Evolutionary conservation across 768 basidiomycete species (phyloP), one percentile per base, ranked within the genome.

Genomic region (Grammothele lineata): DNA sequence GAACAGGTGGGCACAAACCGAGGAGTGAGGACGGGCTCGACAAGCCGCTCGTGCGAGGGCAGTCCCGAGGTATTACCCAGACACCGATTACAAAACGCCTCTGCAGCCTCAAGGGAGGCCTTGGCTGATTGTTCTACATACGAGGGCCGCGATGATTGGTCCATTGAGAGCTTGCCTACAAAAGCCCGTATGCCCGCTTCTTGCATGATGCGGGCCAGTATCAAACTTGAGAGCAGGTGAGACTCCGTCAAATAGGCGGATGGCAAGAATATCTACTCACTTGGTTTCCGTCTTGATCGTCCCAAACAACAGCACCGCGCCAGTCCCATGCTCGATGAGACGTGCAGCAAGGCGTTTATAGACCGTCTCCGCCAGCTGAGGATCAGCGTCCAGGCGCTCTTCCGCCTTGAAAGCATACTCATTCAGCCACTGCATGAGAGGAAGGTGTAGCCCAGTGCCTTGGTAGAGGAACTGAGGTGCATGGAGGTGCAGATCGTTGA

Each of bases 91-190:
- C 85, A 74, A 55, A 92, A 94, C 0, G 72, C 68, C 9, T 64
- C 48, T 0, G 82, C 81, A 1, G 82, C 68, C 4, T 60, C 50
- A 18, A 82, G 69, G 5, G 89, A 73, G 19, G 64, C 65, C 5
- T 67, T 53, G 2, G 74, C 57, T 1, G 84, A 79, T 0, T 72
- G 48, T 59, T 93, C 92, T 37, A 77, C 69, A 63, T 94, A 94
- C 0, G 83, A 76, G 0, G 80, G 75, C 1, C 81, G 73, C 5
- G 80, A 78, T 5, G 84, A 87, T 21, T 78, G 81, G 62, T 92
- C 90, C 92, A 93, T 93, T 0, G 89, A 90, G 10, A 95, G 69
- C 61, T 94, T 95, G 15, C 92, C 92, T n/a, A 95, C 75, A 52
- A 87, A 88, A 0, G 81, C 88, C 25, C 92, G 72, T 15, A 94